These are phyloP conservation scores for Sporopachydermia cereana DNA, from an alignment of 1,139 yeast species.

Conservation along the genomic window DNA sequence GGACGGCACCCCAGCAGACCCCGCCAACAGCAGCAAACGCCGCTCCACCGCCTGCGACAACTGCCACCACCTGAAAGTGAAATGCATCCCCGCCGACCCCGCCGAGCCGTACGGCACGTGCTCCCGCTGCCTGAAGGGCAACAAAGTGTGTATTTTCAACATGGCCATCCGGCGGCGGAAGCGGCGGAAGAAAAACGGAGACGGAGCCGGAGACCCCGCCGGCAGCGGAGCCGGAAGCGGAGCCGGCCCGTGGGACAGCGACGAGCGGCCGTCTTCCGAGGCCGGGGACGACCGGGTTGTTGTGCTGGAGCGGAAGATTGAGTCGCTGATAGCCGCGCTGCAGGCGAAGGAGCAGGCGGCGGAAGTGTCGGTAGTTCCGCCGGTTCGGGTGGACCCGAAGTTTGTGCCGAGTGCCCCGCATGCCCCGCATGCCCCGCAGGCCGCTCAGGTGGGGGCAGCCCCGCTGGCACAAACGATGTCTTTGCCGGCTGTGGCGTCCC, in stretches of 20 bases:
- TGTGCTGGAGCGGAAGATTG: slow-evolving; percentile 25
- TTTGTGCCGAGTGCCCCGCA: background rate
- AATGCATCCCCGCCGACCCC: slow-evolving; percentile 65
- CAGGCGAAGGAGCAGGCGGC: slow-evolving; percentile 1
- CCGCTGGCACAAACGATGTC: background rate
- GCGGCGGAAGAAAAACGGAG: slow-evolving; percentile 29
- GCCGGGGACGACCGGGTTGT: slow-evolving; percentile 19
- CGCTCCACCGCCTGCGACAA: slow-evolving; percentile 61
- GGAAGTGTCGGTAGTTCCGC: background rate
- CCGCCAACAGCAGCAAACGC: slow-evolving; percentile 16
- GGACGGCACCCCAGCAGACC: slow-evolving; percentile 13
- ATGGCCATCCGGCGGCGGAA: slow-evolving; percentile 47
- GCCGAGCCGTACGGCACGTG: slow-evolving; percentile 55
- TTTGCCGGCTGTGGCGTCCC: background rate
- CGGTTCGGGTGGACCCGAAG: background rate
- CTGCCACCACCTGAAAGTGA: slow-evolving; percentile 72
- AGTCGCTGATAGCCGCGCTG: slow-evolving; percentile 20
- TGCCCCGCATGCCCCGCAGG: background rate
- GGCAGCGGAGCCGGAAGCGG: slow-evolving; percentile 12
- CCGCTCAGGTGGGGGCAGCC: background rate
- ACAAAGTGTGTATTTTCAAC: slow-evolving; percentile 57
- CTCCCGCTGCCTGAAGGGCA: slow-evolving; percentile 55
- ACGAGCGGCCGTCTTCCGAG: background rate
- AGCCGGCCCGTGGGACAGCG: slow-evolving; percentile 7
- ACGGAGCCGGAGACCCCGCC: slow-evolving; percentile 15